Evolutionary conservation across 441 rosid species (phyloP).

Genomic region (Syzygium malaccense): DNA sequence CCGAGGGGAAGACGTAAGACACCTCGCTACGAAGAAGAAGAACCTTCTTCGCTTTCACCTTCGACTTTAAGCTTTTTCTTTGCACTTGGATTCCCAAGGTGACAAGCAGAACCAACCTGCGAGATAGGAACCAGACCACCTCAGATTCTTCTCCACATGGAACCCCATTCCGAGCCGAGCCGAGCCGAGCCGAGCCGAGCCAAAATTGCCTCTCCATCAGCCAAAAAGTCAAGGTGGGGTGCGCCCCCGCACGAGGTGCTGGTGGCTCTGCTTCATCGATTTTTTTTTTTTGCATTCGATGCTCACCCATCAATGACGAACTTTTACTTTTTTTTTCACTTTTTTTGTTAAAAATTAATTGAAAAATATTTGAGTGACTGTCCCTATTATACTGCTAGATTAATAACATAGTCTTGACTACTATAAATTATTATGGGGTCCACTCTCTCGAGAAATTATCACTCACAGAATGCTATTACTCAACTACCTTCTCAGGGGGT

Average conservation of each 20-base stretch:
- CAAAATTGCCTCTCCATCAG: neutral
- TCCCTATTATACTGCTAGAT: too few relatives aligned
- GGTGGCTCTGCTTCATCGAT: neutral
- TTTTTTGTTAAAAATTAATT: neutral
- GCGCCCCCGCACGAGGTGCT: neutral
- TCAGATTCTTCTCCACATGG: neutral
- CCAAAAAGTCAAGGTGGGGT: neutral
- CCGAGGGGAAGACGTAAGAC: neutral
- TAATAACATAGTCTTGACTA: too few relatives aligned
- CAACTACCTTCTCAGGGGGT: too few relatives aligned
- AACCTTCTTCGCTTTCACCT: neutral
- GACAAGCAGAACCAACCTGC: neutral
- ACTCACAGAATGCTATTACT: too few relatives aligned
- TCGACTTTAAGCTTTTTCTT: neutral
- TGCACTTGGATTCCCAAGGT: neutral
- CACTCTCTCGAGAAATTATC: rapidly evolving
- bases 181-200: neutral
- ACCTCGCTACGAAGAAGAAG: neutral
- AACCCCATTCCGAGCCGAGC: neutral
- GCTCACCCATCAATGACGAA: neutral
- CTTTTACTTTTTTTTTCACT: neutral
- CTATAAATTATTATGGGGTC: too few relatives aligned
- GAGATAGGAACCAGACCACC: neutral
- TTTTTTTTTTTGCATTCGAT: neutral
- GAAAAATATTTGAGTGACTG: too few relatives aligned